A percentile compares a stretch with the other conserved stretches of the same genome.
These are phyloP conservation scores for Aspergillus texensis DNA, from an alignment of 2,329 filamentous ascomycete genomes.

Conservation along the genomic window DNA sequence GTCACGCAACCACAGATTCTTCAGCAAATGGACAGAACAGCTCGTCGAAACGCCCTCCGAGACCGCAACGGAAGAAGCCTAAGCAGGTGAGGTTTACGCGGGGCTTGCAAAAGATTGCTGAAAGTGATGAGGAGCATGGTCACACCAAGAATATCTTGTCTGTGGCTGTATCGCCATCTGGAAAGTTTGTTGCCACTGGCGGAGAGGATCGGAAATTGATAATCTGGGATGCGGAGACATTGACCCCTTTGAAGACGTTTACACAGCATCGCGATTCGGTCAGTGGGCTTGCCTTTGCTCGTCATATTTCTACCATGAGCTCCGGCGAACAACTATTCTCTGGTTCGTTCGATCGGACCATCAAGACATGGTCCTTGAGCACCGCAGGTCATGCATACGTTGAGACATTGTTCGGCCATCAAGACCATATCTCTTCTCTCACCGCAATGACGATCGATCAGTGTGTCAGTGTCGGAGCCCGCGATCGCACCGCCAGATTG, in stretches of 20 bases:
- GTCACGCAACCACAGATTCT: constrained; percentile 32
- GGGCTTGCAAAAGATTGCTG: constrained; percentile 45
- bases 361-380: constrained; percentile 88
- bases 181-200: constrained; percentile 87
- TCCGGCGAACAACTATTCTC: constrained; percentile 85
- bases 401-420: constrained; percentile 94
- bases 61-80: constrained; percentile 46
- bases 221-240: constrained; percentile 79
- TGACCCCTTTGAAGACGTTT: constrained; percentile 81
- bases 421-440: constrained; percentile 84
- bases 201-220: constrained; percentile 83
- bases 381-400: constrained; percentile 85
- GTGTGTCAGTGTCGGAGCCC: constrained; percentile 85
- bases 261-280: constrained; percentile 90
- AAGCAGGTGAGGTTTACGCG: constrained; percentile 53
- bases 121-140: constrained; percentile 59
- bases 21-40: constrained; percentile 65
- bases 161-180: constrained; percentile 84
- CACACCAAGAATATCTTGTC: constrained; percentile 80
- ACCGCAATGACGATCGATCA: constrained; percentile 82
- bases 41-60: constrained; percentile 63
- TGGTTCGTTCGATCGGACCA: constrained; percentile 84
- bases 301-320: constrained; percentile 63
- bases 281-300: constrained; percentile 80
- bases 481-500: constrained; percentile 86